These are phyloP conservation scores for Nicotiana otophora DNA, from an alignment of 257 asterid species.

Conservation along the genomic window DNA sequence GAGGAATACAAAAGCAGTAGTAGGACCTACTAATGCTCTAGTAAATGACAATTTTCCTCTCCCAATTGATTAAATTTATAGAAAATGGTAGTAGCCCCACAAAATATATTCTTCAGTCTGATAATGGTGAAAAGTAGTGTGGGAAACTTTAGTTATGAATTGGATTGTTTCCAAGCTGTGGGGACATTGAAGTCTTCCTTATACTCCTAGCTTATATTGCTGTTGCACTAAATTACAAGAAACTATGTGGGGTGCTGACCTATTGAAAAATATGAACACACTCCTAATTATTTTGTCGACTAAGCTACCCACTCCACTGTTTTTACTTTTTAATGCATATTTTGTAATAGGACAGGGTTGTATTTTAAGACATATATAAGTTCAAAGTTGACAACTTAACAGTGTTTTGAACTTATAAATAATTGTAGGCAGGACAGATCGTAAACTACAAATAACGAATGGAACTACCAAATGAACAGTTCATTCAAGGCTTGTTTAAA, in stretches of 20 bases:
- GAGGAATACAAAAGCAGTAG: neutral
- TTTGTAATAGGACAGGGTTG: neutral
- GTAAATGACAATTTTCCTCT: neutral
- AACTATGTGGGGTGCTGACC: neutral
- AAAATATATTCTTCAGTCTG: constrained; percentile 8
- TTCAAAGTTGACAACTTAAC: neutral
- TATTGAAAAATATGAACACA: neutral
- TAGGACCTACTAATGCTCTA: neutral
- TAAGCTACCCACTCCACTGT: neutral
- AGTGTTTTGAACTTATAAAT: neutral
- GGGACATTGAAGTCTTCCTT: constrained; percentile 11
- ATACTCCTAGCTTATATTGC: neutral
- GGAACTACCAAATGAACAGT: neutral
- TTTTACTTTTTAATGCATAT: neutral
- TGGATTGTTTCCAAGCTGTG: constrained; percentile 35
- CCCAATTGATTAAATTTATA: neutral
- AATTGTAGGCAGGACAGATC: neutral
- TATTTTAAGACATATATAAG: neutral
- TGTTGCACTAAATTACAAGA: neutral
- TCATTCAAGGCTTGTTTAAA: neutral
- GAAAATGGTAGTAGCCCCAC: neutral
- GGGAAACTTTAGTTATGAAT: constrained; percentile 42
- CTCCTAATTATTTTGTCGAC: neutral
- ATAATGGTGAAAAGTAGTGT: constrained; percentile 34
- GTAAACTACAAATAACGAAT: neutral